A percentile compares a stretch with the other conserved stretches of the same genome.
phyloP scores from a whole-genome alignment of 257 asterid species.

The Gardenia jasminoides region DNA sequence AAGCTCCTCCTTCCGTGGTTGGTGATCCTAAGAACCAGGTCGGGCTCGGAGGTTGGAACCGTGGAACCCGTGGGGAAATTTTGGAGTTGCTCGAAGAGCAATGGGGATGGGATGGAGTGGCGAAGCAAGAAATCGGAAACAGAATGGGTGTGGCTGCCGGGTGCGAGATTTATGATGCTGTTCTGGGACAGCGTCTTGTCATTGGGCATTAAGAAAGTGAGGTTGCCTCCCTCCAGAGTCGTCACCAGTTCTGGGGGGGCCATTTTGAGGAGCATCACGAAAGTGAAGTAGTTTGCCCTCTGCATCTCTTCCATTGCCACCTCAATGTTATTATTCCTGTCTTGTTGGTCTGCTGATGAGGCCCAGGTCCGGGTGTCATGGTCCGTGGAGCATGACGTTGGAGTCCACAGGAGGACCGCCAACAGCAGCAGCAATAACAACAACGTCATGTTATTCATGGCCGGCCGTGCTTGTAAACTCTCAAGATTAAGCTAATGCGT shows the following conservation, averaged over 20 bases:
- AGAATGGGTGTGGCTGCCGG: neutral
- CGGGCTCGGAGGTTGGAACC: conserved; percentile 62
- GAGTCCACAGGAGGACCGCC: conserved; percentile 11
- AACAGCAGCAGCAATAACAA: neutral
- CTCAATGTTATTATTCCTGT: conserved; percentile 17
- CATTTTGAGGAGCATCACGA: conserved; percentile 67
- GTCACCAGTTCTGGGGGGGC: conserved; percentile 40
- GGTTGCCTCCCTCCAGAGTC: conserved; percentile 17
- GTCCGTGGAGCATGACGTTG: conserved; percentile 5
- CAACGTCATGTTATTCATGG: too few species aligned
- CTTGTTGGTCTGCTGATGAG: conserved; percentile 16
- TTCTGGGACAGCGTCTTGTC: conserved; percentile 46
- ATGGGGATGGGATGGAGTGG: conserved; percentile 64
- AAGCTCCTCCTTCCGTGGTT: conserved; percentile 46
- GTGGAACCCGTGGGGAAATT: conserved; percentile 64
- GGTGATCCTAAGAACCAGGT: conserved; percentile 39
- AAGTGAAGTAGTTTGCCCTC: conserved; percentile 67
- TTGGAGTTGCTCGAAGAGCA: conserved; percentile 54
- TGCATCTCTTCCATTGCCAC: conserved; percentile 67
- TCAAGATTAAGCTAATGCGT: too few species aligned
- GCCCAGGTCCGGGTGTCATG: neutral
- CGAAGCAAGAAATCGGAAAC: conserved; percentile 56
- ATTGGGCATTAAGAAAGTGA: conserved; percentile 78
- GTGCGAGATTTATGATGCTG: conserved; percentile 17
- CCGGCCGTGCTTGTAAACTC: too few species aligned